Evolutionary conservation across 2,329 filamentous ascomycete species (phyloP).

Genomic region (Fusarium illudens): DNA sequence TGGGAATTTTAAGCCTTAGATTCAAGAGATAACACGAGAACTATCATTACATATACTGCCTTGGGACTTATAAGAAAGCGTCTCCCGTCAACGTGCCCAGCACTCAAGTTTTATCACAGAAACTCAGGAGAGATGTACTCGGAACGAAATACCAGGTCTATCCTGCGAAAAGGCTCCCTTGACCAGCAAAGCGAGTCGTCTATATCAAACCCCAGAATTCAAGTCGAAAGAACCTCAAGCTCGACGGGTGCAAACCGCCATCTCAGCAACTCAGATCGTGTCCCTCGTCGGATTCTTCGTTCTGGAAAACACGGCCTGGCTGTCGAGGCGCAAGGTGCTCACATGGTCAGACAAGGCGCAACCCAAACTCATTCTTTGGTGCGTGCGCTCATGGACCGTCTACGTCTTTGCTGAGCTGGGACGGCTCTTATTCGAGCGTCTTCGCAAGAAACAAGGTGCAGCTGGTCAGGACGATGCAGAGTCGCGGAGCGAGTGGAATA

Average conservation of each 20-base stretch:
- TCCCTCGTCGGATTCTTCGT: conserved; percentile 14
- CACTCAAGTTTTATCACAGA: neutral
- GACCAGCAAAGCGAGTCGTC: no score
- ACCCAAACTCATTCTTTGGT: conserved; percentile 22
- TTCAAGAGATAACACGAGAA: neutral
- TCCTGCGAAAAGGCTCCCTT: neutral
- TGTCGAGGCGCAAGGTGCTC: conserved; percentile 8
- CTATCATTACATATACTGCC: neutral
- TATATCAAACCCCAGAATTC: rapidly evolving
- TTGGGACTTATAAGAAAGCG: neutral
- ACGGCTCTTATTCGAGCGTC: conserved; percentile 8
- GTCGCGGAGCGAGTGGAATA: conserved; percentile 2
- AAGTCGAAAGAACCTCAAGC: neutral
- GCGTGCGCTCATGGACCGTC: conserved; percentile 6
- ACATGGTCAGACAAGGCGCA: conserved; percentile 7
- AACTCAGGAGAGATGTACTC: neutral
- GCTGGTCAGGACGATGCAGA: neutral
- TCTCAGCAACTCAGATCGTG: conserved; percentile 5
- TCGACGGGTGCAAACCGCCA: neutral
- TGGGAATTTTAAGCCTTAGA: no score
- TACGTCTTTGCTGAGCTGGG: conserved; percentile 20
- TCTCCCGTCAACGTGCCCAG: neutral
- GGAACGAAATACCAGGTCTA: neutral
- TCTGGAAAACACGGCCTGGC: conserved; percentile 17
- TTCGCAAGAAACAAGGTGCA: neutral